A percentile compares a stretch with the other conserved stretches of the same genome.
Evolutionary conservation across 371 early-diverging fungal species (phyloP).

Genomic region (Saksenaea vasiformis): DNA sequence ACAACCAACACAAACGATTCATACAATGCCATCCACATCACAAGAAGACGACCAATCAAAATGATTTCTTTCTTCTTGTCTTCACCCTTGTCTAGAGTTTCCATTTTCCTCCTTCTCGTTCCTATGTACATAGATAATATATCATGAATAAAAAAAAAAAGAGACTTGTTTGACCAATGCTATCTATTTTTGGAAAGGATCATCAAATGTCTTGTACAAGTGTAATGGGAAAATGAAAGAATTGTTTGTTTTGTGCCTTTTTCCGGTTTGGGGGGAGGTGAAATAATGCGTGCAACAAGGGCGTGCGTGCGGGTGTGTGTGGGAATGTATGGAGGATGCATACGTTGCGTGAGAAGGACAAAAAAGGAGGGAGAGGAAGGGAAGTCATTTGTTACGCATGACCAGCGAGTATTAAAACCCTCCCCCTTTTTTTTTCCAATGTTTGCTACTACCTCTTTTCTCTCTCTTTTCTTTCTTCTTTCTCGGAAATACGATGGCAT

Average conservation of each 20-base stretch:
- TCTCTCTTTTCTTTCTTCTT: conserved; percentile 11
- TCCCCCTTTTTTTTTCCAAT: background rate
- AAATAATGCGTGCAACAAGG: background rate
- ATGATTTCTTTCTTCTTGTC: background rate
- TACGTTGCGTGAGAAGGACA: background rate
- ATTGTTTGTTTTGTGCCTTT: background rate
- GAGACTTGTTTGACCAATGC: too few species aligned
- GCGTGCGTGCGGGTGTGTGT: background rate
- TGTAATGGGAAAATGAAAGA: background rate
- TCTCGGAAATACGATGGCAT: conserved; percentile 11
- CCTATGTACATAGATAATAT: background rate
- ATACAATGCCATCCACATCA: background rate
- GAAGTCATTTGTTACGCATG: background rate
- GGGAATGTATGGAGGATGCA: background rate
- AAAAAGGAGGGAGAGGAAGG: too few species aligned
- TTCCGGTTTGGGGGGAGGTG: background rate
- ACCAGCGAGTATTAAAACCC: conserved; percentile 5
- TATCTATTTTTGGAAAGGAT: too few species aligned
- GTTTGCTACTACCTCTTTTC: conserved; percentile 12
- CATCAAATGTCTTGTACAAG: too few species aligned
- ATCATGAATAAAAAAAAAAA: conserved; percentile 7
- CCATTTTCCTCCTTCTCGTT: background rate
- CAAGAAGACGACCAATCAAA: background rate
- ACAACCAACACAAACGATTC: background rate
- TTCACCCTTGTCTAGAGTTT: background rate